Evolutionary conservation across 306 rosid genomes (phyloP).

Genomic region (Delonix regia): DNA sequence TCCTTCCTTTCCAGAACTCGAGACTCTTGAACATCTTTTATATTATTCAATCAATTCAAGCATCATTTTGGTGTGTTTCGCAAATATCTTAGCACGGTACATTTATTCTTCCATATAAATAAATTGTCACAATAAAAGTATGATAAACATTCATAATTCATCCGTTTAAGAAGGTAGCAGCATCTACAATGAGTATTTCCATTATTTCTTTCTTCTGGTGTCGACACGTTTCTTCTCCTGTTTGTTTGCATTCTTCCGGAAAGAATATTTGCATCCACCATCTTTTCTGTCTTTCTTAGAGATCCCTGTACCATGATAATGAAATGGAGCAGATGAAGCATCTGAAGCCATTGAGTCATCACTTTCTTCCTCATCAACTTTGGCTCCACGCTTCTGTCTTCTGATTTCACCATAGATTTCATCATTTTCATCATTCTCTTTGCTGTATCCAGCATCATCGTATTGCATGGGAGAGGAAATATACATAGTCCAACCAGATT

Average conservation of each 20-base stretch:
- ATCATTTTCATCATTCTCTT: constrained; percentile 34
- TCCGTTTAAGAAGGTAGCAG: constrained; percentile 20
- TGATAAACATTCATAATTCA: constrained; percentile 12
- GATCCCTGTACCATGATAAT: constrained; percentile 36
- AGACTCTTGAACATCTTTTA: neutral
- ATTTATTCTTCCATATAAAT: neutral
- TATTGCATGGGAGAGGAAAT: constrained; percentile 72
- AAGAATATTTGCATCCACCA: constrained; percentile 52
- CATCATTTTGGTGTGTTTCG: no score
- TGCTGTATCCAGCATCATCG: constrained; percentile 57
- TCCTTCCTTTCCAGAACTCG: neutral
- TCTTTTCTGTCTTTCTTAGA: constrained; percentile 55
- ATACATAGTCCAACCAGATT: constrained; percentile 91
- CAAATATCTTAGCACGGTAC: neutral
- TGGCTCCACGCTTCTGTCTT: constrained; percentile 39
- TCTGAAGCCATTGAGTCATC: constrained; percentile 91
- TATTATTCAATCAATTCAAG: neutral
- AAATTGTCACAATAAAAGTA: neutral
- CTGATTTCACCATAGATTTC: constrained; percentile 29
- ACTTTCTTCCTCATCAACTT: constrained; percentile 57
- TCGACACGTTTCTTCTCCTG: constrained; percentile 65
- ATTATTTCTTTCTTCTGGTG: constrained; percentile 57
- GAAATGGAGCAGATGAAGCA: constrained; percentile 75
- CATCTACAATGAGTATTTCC: constrained; percentile 31
- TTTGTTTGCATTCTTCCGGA: constrained; percentile 53